Conservation (phyloP, 192 early-diverging fungal genomes). For the Gigaspora rosea region DNA sequence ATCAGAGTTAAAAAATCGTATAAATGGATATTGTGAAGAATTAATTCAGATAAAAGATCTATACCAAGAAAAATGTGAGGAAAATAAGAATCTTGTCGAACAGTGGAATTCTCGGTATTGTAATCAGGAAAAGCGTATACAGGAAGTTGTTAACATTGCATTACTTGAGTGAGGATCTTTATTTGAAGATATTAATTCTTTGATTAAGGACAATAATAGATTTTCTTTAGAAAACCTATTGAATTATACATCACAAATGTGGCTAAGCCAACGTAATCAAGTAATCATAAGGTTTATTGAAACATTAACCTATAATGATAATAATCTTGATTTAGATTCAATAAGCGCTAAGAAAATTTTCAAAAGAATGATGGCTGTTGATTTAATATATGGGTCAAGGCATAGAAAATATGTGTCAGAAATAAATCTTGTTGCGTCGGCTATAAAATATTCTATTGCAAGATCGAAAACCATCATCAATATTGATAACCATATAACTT, state of each 20-base stretch:
- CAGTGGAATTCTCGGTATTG: too few species aligned
- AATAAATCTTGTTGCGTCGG: too few species aligned
- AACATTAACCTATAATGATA: conserved; percentile 12
- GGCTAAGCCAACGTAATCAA: conserved; percentile 19
- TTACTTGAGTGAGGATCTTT: neutral
- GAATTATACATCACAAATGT: neutral
- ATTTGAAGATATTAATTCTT: conserved; percentile 7
- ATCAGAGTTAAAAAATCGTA: too few species aligned
- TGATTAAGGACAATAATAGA: too few species aligned
- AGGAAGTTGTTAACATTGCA: conserved; percentile 3
- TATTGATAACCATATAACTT: too few species aligned
- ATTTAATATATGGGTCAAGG: conserved; percentile 15
- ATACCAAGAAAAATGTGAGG: neutral
- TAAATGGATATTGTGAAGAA: too few species aligned
- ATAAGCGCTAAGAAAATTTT: neutral
- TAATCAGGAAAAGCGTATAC: conserved; percentile 6
- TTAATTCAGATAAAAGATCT: too few species aligned
- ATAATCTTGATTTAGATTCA: neutral
- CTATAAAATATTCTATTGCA: too few species aligned
- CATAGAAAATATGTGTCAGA: too few species aligned
- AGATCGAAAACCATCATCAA: too few species aligned
- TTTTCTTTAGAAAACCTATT: conserved; percentile 3
- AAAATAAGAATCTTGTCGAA: neutral
- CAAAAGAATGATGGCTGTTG: neutral
- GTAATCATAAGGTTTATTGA: conserved; percentile 20